Evolutionary conservation across 768 basidiomycete species (phyloP).

Genomic region (Brasilioporus rufonigricans): DNA sequence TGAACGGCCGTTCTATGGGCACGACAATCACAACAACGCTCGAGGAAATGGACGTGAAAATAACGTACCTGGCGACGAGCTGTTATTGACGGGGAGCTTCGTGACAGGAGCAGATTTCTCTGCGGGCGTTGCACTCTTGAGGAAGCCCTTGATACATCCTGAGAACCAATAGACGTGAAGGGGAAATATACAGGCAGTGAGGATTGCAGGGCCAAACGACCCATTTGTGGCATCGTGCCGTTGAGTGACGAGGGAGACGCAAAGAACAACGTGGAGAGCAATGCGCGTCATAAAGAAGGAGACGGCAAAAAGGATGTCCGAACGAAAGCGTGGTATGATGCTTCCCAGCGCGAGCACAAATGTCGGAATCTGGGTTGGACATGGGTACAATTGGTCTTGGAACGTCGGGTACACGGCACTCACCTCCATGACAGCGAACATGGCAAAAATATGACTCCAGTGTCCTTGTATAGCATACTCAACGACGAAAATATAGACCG

Average conservation of each 20-base stretch:
- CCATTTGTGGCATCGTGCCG: slow-evolving; percentile 31
- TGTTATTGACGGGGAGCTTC: slow-evolving; percentile 1
- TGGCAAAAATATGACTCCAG: slow-evolving; percentile 43
- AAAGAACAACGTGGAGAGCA: slow-evolving; percentile 40
- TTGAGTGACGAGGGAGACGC: slow-evolving; percentile 31
- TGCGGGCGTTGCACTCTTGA: slow-evolving; percentile 28
- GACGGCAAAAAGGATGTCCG: slow-evolving; percentile 47
- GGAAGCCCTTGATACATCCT: slow-evolving; percentile 47
- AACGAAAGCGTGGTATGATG: slow-evolving; percentile 43
- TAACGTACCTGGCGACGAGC: slow-evolving; percentile 9
- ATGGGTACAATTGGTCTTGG: background rate
- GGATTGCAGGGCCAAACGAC: slow-evolving; percentile 37
- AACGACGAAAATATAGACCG: slow-evolving; percentile 41
- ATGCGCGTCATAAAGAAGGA: slow-evolving; percentile 55
- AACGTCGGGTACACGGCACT: background rate
- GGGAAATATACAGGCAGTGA: slow-evolving; percentile 43
- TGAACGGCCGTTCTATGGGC: slow-evolving; percentile 19
- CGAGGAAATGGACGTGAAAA: background rate
- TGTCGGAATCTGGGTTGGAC: slow-evolving; percentile 45
- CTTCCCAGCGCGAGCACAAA: slow-evolving; percentile 48
- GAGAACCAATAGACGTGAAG: slow-evolving; percentile 55
- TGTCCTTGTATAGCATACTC: slow-evolving; percentile 35
- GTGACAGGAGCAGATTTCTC: background rate
- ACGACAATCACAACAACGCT: background rate
- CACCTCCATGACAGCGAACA: slow-evolving; percentile 49